phyloP scores from a whole-genome alignment of 371 early-diverging fungal genomes.

The Mortierella sp. region DNA sequence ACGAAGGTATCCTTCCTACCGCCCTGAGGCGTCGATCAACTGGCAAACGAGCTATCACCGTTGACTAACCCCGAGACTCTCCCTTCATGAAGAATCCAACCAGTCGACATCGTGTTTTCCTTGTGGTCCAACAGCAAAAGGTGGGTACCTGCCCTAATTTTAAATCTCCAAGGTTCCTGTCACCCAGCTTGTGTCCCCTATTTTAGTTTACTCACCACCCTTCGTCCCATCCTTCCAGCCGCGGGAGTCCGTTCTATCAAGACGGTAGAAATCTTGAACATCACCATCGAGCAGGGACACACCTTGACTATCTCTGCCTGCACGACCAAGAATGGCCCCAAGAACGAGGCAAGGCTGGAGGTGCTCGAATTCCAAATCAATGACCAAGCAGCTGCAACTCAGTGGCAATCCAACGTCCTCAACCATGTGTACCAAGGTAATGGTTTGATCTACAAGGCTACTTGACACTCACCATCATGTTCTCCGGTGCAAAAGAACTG shows the following conservation, averaged over 20 bases:
- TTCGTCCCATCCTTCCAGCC: not conserved
- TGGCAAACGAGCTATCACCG: too few species aligned
- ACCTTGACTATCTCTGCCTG: constrained; percentile 19
- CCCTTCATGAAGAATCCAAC: constrained; percentile 17
- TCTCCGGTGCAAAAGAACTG: not conserved
- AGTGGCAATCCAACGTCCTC: constrained; percentile 47
- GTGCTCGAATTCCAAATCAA: constrained; percentile 27
- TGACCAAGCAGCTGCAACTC: constrained; percentile 21
- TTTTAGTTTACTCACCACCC: not conserved
- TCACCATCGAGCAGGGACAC: constrained; percentile 15
- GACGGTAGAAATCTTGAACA: constrained; percentile 43
- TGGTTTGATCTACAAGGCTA: too few species aligned
- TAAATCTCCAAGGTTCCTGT: not conserved
- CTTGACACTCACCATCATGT: too few species aligned
- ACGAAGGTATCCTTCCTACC: constrained; percentile 17
- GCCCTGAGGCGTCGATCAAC: not conserved
- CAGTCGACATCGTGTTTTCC: constrained; percentile 32
- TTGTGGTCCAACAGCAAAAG: constrained; percentile 18
- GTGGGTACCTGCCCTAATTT: not conserved
- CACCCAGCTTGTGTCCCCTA: not conserved
- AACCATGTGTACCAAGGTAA: constrained; percentile 49
- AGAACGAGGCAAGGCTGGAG: constrained; percentile 34
- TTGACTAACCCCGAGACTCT: too few species aligned
- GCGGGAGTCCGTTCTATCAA: constrained; percentile 13
- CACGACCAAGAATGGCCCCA: constrained; percentile 26